Base-by-base conservation (phyloP, 176 grass and related monocot genomes). In the Musa beccarii region DNA sequence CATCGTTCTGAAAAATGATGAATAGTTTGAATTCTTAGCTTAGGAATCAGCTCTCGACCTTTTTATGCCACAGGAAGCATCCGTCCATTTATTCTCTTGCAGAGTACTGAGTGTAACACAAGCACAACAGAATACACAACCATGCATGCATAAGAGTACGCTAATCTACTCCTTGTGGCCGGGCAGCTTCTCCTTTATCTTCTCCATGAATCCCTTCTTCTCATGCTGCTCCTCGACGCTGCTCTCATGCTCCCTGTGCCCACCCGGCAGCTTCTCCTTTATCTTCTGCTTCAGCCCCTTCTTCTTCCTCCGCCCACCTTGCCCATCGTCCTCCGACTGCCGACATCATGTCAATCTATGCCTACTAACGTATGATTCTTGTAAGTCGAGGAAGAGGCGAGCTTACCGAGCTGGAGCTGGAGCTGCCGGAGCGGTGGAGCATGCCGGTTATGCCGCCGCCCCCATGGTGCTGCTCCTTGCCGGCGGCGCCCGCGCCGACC, bases 231-330 rank as follows among this genome's bases (percentile, higher is more conserved):
- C 6, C 68, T 51, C 68, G 19, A 2, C 16, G 16, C 9, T 43
- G 34, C 34, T 43, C 34, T 43, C 34, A 10, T 70, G 43, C 16
- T 2, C 43, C 68, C 10, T 49, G n/a, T 11, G n/a, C 3, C 43
- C 68, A 19, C 68, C 68, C 34, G 68, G 68, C 20, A 70, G 3
- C 68, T 70, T 70, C 34, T 70, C 68, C 49, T 70, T 70, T 49
- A 70, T 70, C 68, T 70, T 70, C 68, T 70, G 43, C 68, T 70
- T 70, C 68, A 70, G 16, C 68, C 68, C 68, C 68, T 70, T 70
- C 68, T 70, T 70, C 68, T 52, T 70, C 68, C 68, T 12, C 68
- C 68, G 34, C 49, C 68, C 68, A 20, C 68, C 68, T 51, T 51
- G 15, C 17, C 68, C 68, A 70, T 70, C 68, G 17, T 70, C 68